phyloP scores from a whole-genome alignment of 1,139 yeast genomes.

The Torulaspora globosa region DNA sequence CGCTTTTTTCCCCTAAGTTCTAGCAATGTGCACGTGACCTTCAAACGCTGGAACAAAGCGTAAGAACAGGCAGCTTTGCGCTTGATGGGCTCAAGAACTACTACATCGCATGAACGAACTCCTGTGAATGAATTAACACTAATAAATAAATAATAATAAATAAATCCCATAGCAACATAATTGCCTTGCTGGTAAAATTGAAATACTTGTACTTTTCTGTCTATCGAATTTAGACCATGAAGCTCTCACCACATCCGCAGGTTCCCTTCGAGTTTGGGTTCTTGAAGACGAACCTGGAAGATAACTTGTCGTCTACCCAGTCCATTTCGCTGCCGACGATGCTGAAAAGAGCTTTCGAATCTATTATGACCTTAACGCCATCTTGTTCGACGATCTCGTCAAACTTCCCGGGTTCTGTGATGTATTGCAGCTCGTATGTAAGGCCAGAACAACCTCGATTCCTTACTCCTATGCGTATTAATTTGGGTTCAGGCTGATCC shows the following conservation, averaged over 20 bases:
- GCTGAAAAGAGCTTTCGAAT: constrained; percentile 90
- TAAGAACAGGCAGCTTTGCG: too few relatives aligned
- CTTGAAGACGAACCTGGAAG: constrained; percentile 83
- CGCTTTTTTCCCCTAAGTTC: background rate
- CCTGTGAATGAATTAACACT: background rate
- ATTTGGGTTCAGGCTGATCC: constrained; percentile 79
- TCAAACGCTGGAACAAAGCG: too few relatives aligned
- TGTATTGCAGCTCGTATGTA: constrained; percentile 87
- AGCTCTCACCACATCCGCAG: constrained; percentile 98
- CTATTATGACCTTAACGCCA: constrained; percentile 87
- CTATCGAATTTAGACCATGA: constrained; percentile 62
- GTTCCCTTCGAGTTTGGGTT: constrained; percentile 97
- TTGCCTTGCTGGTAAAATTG: background rate
- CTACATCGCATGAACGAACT: background rate
- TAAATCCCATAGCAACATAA: background rate
- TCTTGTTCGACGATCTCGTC: constrained; percentile 92
- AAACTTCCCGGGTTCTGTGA: constrained; percentile 81
- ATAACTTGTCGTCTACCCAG: constrained; percentile 90
- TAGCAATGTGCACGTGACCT: background rate
- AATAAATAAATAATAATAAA: background rate
- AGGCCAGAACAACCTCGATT: constrained; percentile 96
- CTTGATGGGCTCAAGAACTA: too few relatives aligned
- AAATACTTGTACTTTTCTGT: background rate
- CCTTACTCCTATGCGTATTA: constrained; percentile 88
- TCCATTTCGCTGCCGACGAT: constrained; percentile 98